Percentiles rank a stretch among this genome's conserved stretches.
Evolutionary conservation across 805 yeast genomes (phyloP).

Genomic region (Grigorovia yakushimaensis): DNA sequence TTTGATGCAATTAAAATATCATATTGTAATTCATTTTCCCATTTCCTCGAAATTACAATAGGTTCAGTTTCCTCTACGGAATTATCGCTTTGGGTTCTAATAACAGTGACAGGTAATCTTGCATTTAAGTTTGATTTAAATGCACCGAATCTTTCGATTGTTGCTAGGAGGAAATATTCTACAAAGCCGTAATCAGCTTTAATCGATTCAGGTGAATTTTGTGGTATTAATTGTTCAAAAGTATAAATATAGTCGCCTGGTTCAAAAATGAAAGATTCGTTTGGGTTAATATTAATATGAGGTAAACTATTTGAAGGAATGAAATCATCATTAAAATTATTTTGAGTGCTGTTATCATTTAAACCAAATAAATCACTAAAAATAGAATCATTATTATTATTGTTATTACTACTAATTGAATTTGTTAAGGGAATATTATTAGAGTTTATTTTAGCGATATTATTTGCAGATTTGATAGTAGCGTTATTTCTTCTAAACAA

Average conservation of each 20-base stretch:
- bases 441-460: background rate
- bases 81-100: constrained; percentile 68
- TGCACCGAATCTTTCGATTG: constrained; percentile 69
- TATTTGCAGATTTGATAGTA: constrained; percentile 5
- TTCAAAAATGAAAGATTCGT: constrained; percentile 40
- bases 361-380: constrained; percentile 23
- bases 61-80: constrained; percentile 89
- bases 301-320: too few relatives aligned
- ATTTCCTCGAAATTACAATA: constrained; percentile 76
- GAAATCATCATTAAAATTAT: background rate
- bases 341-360: background rate
- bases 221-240: constrained; percentile 80
- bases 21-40: constrained; percentile 88
- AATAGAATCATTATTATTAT: constrained; percentile 4
- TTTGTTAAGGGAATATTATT: background rate
- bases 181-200: constrained; percentile 76
- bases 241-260: constrained; percentile 91
- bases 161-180: constrained; percentile 56
- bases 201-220: constrained; percentile 73
- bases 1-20: constrained; percentile 89
- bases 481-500: constrained; percentile 22
- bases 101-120: constrained; percentile 49
- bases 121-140: constrained; percentile 72
- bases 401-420: background rate
- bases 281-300: background rate